phyloP scores from a whole-genome alignment of 2,329 filamentous ascomycete species.

The Alternaria sp. region DNA sequence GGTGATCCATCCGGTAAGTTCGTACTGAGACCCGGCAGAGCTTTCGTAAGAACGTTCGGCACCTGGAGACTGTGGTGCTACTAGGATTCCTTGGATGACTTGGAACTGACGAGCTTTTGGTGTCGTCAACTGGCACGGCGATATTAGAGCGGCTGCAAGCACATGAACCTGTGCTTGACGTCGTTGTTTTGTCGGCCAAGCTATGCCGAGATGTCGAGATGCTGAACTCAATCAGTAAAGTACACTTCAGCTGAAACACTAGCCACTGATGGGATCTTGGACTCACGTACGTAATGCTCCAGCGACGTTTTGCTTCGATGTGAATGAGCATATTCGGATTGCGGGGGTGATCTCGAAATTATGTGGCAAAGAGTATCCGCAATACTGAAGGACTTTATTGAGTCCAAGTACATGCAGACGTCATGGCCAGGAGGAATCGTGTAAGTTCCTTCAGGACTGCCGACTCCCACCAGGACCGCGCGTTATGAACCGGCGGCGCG shows the following conservation, averaged over 20 bases:
- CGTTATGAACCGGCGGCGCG: not conserved
- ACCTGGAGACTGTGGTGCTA: not conserved
- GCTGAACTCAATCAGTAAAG: constrained; percentile 6
- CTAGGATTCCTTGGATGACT: not conserved
- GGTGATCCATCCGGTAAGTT: constrained; percentile 1
- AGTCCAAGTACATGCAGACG: not conserved
- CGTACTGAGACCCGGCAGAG: not conserved
- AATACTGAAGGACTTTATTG: constrained; percentile 20
- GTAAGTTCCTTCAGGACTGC: constrained; percentile 1
- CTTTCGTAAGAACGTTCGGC: constrained; percentile 1
- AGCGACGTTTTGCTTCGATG: constrained; percentile 10
- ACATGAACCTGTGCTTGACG: not conserved
- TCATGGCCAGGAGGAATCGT: not conserved
- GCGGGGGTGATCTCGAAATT: constrained; percentile 6
- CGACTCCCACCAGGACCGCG: not conserved
- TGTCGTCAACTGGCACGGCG: not conserved
- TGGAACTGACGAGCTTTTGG: not conserved
- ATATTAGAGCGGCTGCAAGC: not conserved
- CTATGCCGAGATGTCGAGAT: not conserved
- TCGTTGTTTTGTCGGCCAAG: not conserved
- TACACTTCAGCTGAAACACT: not conserved
- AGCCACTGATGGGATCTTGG: not conserved
- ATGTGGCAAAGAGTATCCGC: not conserved
- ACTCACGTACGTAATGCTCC: constrained; percentile 16
- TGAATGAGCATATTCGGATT: constrained; percentile 14